Conservation (phyloP, 2,329 filamentous ascomycete species). For the Fusarium clavum region DNA sequence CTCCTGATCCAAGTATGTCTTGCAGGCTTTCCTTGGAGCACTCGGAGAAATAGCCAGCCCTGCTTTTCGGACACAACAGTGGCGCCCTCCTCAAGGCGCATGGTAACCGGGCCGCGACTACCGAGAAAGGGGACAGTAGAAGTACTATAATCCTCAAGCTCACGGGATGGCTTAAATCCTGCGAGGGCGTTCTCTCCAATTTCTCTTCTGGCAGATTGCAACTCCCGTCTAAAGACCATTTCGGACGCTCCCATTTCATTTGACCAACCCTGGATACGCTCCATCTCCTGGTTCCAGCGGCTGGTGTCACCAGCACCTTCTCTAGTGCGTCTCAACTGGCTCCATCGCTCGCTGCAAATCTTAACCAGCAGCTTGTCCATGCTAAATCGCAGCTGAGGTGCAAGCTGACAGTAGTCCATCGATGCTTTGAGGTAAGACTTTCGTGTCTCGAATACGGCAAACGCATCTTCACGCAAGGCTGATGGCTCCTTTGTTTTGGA, state of each 20-base stretch:
- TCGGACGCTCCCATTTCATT: constrained; percentile 95
- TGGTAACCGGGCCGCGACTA: constrained; percentile 72
- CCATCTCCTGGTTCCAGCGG: constrained; percentile 83
- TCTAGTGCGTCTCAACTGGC: constrained; percentile 80
- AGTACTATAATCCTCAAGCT: constrained; percentile 90
- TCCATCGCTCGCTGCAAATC: constrained; percentile 88
- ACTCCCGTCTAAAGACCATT: constrained; percentile 81
- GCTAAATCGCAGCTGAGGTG: constrained; percentile 84
- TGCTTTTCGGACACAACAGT: constrained; percentile 80
- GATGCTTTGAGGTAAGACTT: constrained; percentile 91
- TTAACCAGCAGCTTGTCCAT: constrained; percentile 89
- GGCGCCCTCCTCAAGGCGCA: constrained; percentile 66
- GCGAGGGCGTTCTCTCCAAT: constrained; percentile 82
- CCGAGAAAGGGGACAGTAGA: constrained; percentile 91
- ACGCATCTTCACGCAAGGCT: constrained; percentile 91
- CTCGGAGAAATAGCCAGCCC: constrained; percentile 90
- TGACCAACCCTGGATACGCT: constrained; percentile 91
- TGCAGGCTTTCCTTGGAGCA: constrained; percentile 86
- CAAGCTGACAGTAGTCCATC: constrained; percentile 91
- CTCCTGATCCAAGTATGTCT: constrained; percentile 89
- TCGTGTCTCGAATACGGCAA: constrained; percentile 91
- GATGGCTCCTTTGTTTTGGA: constrained; percentile 95
- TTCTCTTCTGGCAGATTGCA: constrained; percentile 81
- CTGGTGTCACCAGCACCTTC: constrained; percentile 74
- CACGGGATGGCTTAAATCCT: constrained; percentile 82